phyloP scores from a whole-genome alignment of 2,329 filamentous ascomycete species.

The Thermoascus crustaceus region DNA sequence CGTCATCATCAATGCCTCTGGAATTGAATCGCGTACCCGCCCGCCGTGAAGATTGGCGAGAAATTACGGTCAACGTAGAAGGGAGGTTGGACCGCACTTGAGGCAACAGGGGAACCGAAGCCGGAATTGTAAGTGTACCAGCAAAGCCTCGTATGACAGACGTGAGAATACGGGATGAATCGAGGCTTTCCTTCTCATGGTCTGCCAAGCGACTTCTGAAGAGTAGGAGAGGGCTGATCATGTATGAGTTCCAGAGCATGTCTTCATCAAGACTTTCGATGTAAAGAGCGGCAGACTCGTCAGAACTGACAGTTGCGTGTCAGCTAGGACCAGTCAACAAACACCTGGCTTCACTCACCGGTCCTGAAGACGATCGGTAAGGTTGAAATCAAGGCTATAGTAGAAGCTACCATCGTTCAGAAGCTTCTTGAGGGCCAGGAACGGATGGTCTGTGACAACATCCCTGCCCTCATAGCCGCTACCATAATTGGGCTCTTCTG shows the following conservation, averaged over 20 bases:
- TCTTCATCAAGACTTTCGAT: constrained; percentile 88
- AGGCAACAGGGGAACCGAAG: constrained; percentile 63
- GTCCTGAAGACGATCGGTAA: constrained; percentile 88
- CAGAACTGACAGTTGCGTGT: constrained; percentile 48
- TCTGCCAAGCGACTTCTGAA: constrained; percentile 75
- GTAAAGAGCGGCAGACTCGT: constrained; percentile 71
- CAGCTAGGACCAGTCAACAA: constrained; percentile 12
- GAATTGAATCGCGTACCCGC: constrained; percentile 95
- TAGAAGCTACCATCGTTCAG: constrained; percentile 92
- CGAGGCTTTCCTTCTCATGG: constrained; percentile 68
- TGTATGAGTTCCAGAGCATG: constrained; percentile 97
- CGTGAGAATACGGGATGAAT: constrained; percentile 78
- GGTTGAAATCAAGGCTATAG: constrained; percentile 92
- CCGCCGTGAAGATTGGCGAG: constrained; percentile 78
- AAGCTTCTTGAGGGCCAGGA: constrained; percentile 81
- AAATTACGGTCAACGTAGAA: constrained; percentile 80
- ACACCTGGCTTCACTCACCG: constrained; percentile 43
- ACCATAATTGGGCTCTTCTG: constrained; percentile 46
- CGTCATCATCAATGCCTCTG: constrained; percentile 94
- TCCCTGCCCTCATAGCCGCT: constrained; percentile 56
- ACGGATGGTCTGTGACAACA: constrained; percentile 72
- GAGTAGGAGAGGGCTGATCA: constrained; percentile 86
- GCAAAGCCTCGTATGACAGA: constrained; percentile 93
- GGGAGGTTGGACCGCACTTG: constrained; percentile 61
- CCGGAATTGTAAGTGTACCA: constrained; percentile 74